Percentiles rank a stretch among this genome's conserved stretches.
Conservation (phyloP, 768 basidiomycete species). For the Pisolithus orientalis region DNA sequence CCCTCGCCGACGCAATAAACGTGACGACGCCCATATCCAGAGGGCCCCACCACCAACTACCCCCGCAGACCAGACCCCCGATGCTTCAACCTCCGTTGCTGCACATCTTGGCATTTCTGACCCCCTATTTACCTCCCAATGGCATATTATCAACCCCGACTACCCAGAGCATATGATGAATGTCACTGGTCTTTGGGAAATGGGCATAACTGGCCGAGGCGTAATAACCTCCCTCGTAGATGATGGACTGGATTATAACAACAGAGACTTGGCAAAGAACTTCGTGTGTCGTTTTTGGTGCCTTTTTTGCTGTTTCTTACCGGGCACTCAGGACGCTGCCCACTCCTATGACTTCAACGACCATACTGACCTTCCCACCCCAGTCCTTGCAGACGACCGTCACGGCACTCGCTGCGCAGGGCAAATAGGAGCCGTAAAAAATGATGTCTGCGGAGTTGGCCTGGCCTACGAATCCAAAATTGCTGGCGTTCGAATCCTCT, state of each 20-base stretch:
- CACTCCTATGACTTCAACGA: slow-evolving; percentile 97
- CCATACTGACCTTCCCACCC: slow-evolving; percentile 80
- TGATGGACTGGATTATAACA: slow-evolving; percentile 90
- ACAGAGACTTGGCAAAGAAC: slow-evolving; percentile 81
- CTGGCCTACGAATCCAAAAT: slow-evolving; percentile 90
- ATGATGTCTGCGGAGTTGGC: slow-evolving; percentile 90
- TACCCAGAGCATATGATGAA: slow-evolving; percentile 85
- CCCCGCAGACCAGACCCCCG: slow-evolving; percentile 23
- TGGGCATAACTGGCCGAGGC: slow-evolving; percentile 83
- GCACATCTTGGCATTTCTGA: slow-evolving; percentile 65
- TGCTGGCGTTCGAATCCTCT: slow-evolving; percentile 92
- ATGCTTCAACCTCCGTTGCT: slow-evolving; percentile 43
- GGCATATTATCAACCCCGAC: slow-evolving; percentile 91
- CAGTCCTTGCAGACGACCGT: slow-evolving; percentile 84
- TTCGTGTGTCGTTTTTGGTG: slow-evolving; percentile 58
- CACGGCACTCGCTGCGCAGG: slow-evolving; percentile 98
- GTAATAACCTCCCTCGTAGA: slow-evolving; percentile 87
- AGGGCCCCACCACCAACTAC: slow-evolving; percentile 54
- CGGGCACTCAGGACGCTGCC: slow-evolving; percentile 55
- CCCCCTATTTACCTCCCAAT: slow-evolving; percentile 79
- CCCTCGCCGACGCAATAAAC: slow-evolving; percentile 64
- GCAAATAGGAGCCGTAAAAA: slow-evolving; percentile 89
- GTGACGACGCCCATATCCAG: slow-evolving; percentile 23
- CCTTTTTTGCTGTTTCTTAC: not conserved
- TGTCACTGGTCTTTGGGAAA: slow-evolving; percentile 86